These are phyloP conservation scores for Pestalotiopsis sp. DNA, from an alignment of 2,329 filamentous ascomycete species.

Conservation along the genomic window DNA sequence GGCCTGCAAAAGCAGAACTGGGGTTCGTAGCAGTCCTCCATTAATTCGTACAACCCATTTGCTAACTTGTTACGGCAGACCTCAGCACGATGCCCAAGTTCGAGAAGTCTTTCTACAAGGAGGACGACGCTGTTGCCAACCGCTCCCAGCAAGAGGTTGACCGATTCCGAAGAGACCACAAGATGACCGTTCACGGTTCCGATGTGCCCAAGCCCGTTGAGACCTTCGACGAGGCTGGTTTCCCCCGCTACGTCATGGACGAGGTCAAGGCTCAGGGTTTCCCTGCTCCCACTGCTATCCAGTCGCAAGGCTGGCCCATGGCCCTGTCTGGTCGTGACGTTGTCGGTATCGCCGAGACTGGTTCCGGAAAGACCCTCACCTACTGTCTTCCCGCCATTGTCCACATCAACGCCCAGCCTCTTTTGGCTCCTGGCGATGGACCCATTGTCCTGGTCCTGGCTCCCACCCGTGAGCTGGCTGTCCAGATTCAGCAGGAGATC, in stretches of 20 bases:
- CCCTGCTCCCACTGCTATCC: constrained; percentile 89
- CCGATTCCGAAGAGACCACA: constrained; percentile 81
- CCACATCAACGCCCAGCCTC: constrained; percentile 98
- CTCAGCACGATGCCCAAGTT: constrained; percentile 84
- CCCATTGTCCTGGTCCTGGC: constrained; percentile 96
- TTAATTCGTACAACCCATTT: constrained; percentile 31
- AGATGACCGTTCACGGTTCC: constrained; percentile 79
- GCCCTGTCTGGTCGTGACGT: constrained; percentile 96
- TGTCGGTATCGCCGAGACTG: constrained; percentile 98
- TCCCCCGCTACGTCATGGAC: constrained; percentile 95
- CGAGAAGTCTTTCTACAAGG: constrained; percentile 99
- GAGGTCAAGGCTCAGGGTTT: constrained; percentile 99
- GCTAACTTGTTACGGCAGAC: constrained; percentile 55
- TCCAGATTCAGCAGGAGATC: constrained; percentile 98
- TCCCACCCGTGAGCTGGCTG: constrained; percentile 94
- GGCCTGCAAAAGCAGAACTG: constrained; percentile 86
- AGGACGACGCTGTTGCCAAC: constrained; percentile 75
- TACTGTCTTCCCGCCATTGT: constrained; percentile 98
- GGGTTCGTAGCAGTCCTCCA: constrained; percentile 61
- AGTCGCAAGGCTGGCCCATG: constrained; percentile 99
- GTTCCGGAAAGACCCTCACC: constrained; percentile 97
- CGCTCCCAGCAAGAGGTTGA: constrained; percentile 82
- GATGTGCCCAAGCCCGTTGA: constrained; percentile 93
- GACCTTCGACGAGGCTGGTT: constrained; percentile 96
- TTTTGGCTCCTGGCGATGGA: constrained; percentile 91